A percentile compares a stretch with the other conserved stretches of the same genome.
phyloP scores from a whole-genome alignment of 1,139 yeast species.

The Debaryomyces singareniensis region DNA sequence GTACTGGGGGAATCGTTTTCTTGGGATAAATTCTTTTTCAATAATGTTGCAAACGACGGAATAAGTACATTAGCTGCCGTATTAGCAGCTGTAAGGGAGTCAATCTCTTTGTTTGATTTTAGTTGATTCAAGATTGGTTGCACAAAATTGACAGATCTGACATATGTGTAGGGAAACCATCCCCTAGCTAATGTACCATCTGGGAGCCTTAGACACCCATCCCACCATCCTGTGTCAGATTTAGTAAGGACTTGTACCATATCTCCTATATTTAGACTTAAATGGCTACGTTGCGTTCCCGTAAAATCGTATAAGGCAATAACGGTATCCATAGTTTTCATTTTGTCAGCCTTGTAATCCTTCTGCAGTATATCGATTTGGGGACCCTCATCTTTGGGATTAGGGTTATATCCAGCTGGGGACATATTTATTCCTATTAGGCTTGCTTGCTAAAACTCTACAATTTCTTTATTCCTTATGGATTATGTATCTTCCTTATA shows the following conservation, averaged over 20 bases:
- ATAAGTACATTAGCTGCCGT: slow-evolving; percentile 46
- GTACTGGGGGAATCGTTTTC: slow-evolving; percentile 23
- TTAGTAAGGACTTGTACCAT: slow-evolving; percentile 46
- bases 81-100: slow-evolving; percentile 42
- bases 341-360: slow-evolving; percentile 17
- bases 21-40: slow-evolving; percentile 32
- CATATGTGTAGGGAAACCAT: slow-evolving; percentile 69
- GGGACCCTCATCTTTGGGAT: slow-evolving; percentile 35
- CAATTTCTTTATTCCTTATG: too few relatives aligned
- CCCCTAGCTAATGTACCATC: slow-evolving; percentile 50
- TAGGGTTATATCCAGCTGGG: slow-evolving; percentile 24
- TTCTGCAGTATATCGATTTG: slow-evolving; percentile 14
- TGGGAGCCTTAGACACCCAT: slow-evolving; percentile 47
- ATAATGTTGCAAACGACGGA: slow-evolving; percentile 36
- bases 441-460: too few relatives aligned
- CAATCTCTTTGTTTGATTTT: slow-evolving; percentile 36
- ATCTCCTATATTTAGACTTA: slow-evolving; percentile 45
- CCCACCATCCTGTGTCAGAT: slow-evolving; percentile 70
- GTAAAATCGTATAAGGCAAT: slow-evolving; percentile 48
- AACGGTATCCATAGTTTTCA: slow-evolving; percentile 42
- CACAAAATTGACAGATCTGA: slow-evolving; percentile 42
- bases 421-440: too few relatives aligned
- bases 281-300: slow-evolving; percentile 39
- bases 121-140: slow-evolving; percentile 39
- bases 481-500: too few relatives aligned